Base-by-base conservation (phyloP, 139 green algal genomes). In the Ettlia oleoabundans region DNA sequence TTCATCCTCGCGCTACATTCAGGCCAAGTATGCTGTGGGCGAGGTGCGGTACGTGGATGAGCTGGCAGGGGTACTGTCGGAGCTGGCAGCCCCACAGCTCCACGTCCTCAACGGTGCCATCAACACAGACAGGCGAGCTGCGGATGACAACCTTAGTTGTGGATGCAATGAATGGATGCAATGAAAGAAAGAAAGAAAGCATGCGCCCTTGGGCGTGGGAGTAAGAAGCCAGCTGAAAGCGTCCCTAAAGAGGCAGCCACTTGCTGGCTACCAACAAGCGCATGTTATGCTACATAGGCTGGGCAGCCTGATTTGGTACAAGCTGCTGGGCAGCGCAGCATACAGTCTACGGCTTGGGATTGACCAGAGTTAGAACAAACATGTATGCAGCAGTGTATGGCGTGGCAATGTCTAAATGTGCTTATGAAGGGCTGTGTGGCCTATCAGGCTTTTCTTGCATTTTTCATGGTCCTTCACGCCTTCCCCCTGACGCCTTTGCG, bases 11-110 rank as follows among this genome's bases (percentile, higher is more conserved):
- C 55, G 76, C 15, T 10, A 15, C 21, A 85, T 86, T 28, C 84
- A 89, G 74, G 83, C 62, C 2, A 89, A 87, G 40, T 97, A 97
- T 65, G 89, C 63, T n/a, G 92, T 98, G 37, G 92, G 98, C 35
- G 83, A 90, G 18, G 95, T 96, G 51, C 74, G 88, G 38, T 98
- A 96, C 63, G 33, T 84, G 28, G 94, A 98, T 41, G 94, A 98
- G 37, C 84, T 97, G 87, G 69, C 76, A 19, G 40, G 69, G 22
- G 82, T 91, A 18, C 84, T 97, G 71, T 10, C 58, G 10, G 38
- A 83, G 37, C 58, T 88, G 42, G 41, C 82, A 35, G 78, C 88
- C 26, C 74, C 89, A 2, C 85, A 64, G n/a, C 84, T 97, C 18
- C 91, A 95, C 75, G 28, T 95, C 35, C 85, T 97, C 28, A 13